Evolutionary conservation across 2,329 filamentous ascomycete species (phyloP).

Genomic region (Clarireedia paspali): DNA sequence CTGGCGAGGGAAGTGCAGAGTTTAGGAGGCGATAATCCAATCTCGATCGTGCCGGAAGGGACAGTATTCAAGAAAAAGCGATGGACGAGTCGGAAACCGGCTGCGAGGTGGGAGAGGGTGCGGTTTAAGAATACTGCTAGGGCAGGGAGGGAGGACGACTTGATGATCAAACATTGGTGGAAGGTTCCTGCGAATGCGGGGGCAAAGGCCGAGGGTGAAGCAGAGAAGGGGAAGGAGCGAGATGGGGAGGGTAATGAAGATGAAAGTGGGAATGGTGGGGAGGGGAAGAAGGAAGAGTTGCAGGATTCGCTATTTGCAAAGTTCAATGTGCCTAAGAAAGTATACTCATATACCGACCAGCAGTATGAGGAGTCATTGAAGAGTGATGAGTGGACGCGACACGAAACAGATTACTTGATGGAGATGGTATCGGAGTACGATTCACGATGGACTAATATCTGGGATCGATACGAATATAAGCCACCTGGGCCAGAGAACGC

Average conservation of each 20-base stretch:
- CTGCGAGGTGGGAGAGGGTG: conserved; percentile 56
- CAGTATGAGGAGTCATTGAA: conserved; percentile 75
- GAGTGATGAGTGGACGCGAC: conserved; percentile 74
- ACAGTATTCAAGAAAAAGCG: conserved; percentile 52
- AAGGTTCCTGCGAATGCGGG: conserved; percentile 44
- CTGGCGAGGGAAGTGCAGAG: conserved; percentile 59
- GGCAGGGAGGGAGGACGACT: conserved; percentile 29
- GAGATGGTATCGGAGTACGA: conserved; percentile 69
- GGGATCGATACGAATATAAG: conserved; percentile 81
- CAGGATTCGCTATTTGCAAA: conserved; percentile 70
- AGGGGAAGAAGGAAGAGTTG: conserved; percentile 14
- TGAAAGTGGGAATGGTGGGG: conserved; percentile 29
- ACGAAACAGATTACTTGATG: conserved; percentile 91
- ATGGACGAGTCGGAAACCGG: conserved; percentile 46
- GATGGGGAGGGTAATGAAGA: conserved; percentile 35
- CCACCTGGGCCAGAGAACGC: conserved; percentile 28
- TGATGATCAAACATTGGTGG: conserved; percentile 76
- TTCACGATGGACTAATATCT: conserved; percentile 83
- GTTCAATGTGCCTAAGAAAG: conserved; percentile 74
- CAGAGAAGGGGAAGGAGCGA: conserved; percentile 34
- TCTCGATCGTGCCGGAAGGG: conserved; percentile 56
- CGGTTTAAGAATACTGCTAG: conserved; percentile 75
- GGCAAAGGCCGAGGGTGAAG: conserved; percentile 39
- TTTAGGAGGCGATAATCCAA: conserved; percentile 57
- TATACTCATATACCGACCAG: conserved; percentile 78